phyloP scores from a whole-genome alignment of 331 rosid species.

The Malus hybrid region DNA sequence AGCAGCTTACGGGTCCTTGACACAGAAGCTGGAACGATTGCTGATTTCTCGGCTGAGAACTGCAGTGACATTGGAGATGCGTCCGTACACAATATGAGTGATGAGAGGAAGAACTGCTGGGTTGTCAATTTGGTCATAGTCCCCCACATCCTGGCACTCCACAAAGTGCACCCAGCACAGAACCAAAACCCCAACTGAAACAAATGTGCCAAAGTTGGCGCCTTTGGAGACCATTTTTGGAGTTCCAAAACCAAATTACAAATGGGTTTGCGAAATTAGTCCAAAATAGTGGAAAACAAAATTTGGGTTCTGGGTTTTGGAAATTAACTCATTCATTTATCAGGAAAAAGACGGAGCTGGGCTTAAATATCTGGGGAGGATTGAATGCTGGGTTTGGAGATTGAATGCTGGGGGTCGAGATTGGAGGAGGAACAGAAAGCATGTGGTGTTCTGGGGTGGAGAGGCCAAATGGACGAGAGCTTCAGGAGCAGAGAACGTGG shows the following conservation, averaged over 20 bases:
- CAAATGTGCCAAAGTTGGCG: constrained; percentile 1
- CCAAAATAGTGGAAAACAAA: background rate
- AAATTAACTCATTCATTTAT: background rate
- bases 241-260: background rate
- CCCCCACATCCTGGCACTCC: constrained; percentile 46
- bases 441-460: background rate
- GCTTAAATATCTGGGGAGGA: background rate
- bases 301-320: background rate
- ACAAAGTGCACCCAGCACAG: constrained; percentile 26
- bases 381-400: background rate
- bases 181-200: constrained; percentile 22
- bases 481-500: background rate
- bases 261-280: background rate
- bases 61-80: constrained; percentile 61
- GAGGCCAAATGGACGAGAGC: background rate
- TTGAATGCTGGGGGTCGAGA: background rate
- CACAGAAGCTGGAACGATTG: constrained; percentile 52
- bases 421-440: background rate
- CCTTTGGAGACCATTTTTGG: constrained; percentile 14
- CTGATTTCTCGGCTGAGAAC: constrained; percentile 40
- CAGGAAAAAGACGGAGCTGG: background rate
- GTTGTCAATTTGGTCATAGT: constrained; percentile 40
- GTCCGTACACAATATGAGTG: constrained; percentile 44
- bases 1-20: constrained; percentile 63
- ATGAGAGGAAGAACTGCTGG: constrained; percentile 64